Conservation (phyloP, 345 rosid genomes). For the Pistacia integerrima region DNA sequence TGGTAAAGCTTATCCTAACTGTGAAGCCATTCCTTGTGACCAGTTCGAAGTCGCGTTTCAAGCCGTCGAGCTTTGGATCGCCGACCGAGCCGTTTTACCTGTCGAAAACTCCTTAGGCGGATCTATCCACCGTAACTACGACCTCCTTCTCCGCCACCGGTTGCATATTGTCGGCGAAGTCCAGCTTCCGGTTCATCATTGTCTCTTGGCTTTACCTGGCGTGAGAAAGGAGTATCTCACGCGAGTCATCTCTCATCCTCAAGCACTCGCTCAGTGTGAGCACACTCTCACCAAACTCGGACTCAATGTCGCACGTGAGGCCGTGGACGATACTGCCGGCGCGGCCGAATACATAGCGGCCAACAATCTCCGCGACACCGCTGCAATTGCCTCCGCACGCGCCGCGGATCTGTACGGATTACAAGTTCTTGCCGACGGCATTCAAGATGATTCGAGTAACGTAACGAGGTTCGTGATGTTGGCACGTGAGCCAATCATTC, state of each 20-base stretch:
- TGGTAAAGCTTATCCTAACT: constrained; percentile 89
- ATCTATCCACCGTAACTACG: constrained; percentile 93
- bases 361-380: constrained; percentile 73
- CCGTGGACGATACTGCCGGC: constrained; percentile 91
- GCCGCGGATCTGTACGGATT: constrained; percentile 91
- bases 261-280: constrained; percentile 93
- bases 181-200: constrained; percentile 92
- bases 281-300: constrained; percentile 77
- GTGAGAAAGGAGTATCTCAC: constrained; percentile 70
- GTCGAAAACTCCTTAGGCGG: constrained; percentile 97
- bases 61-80: constrained; percentile 98
- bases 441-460: constrained; percentile 90
- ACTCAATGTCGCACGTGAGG: constrained; percentile 81
- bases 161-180: constrained; percentile 98
- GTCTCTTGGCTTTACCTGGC: constrained; percentile 90
- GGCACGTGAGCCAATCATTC: constrained; percentile 96
- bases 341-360: constrained; percentile 87
- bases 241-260: constrained; percentile 96
- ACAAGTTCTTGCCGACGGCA: constrained; percentile 75
- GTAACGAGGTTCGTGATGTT: constrained; percentile 93
- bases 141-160: constrained; percentile 93
- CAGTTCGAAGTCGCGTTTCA: constrained; percentile 97
- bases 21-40: constrained; percentile 95
- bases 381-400: constrained; percentile 91
- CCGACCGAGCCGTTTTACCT: constrained; percentile 92